Base-by-base conservation (phyloP, 768 basidiomycete genomes). In the Mycena pura region DNA sequence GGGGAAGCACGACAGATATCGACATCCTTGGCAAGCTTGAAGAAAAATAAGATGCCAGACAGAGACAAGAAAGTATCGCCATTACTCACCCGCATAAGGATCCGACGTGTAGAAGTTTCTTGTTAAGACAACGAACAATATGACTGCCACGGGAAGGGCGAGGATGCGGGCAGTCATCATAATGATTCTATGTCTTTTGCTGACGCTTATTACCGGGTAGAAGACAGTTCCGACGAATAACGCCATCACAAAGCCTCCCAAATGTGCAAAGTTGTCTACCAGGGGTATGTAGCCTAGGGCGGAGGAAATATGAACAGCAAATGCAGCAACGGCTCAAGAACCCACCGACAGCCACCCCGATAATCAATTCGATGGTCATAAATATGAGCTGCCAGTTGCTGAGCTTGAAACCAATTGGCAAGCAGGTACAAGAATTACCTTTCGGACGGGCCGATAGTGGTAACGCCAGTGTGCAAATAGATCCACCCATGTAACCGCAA, bases 191-290 rank as follows among this genome's bases (percentile, higher is more conserved):
- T 95, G 95, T 21, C 89, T 82, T 55, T 81, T 90, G 3, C 94
- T 87, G 19, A 82, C 82, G 68, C 91, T 94, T 54, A 99, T 92
- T 14, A 96, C 86, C 6, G 96, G 96, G 72, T 95, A 95, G 63
- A 99, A 84, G 19, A 89, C 85, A 46, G 89, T 90, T 22, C 91
- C 93, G 32, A 89, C 80, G 9, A 99, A 84, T 9, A 98, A 81
- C 14, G 90, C 91, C 86, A 93, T 90, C 24, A 90, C 77, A 68
- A 95, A 89, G 13, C 93, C 93, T 45, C 96, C 95, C 8, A 96
- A 82, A 75, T 97, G 95, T 5, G 91, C 90, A 62, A 99, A 95
- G 71, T 98, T 98, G 70, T 98, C 96, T 14, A 97, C 87, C 61
- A 85, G 73, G 65, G 51, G 67, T 64, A 65, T 53, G 43, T 55